phyloP scores from a whole-genome alignment of 1,139 yeast genomes.

The Pichia kudriavzevii region DNA sequence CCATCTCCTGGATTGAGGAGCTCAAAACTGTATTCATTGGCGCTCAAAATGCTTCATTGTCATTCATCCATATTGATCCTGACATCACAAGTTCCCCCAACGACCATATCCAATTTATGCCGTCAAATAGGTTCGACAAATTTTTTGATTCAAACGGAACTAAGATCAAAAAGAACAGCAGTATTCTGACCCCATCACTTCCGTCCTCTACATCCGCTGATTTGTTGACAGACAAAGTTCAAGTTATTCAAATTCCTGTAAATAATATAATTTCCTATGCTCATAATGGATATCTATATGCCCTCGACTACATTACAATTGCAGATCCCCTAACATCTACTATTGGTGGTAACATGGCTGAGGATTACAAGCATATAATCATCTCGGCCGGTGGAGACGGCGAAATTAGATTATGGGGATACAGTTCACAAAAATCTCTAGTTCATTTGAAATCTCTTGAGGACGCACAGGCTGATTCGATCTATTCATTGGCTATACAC shows the following conservation, averaged over 20 bases:
- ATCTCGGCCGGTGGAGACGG: conserved; percentile 92
- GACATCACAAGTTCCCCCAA: conserved; percentile 24
- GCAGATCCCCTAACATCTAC: conserved; percentile 16
- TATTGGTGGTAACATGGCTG: conserved; percentile 22
- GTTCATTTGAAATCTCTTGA: conserved; percentile 39
- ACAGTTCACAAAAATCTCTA: conserved; percentile 19
- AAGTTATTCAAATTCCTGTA: conserved; percentile 59
- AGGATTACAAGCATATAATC: conserved; percentile 34
- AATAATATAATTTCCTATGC: conserved; percentile 70
- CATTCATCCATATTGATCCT: conserved; percentile 51
- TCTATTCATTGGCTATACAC: conserved; percentile 49
- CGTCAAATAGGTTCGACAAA: conserved; percentile 73
- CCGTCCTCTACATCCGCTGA: not conserved
- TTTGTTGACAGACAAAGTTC: conserved; percentile 1
- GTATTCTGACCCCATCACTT: no score
- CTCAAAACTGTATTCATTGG: conserved; percentile 70
- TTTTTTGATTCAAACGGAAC: conserved; percentile 87
- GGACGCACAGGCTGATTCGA: conserved; percentile 49
- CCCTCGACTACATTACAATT: conserved; percentile 38
- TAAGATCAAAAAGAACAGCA: no score
- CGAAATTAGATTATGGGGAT: conserved; percentile 64
- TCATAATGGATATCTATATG: conserved; percentile 83
- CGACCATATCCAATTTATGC: conserved; percentile 42
- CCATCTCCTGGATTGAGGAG: conserved; percentile 61
- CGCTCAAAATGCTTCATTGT: conserved; percentile 83